Base-by-base conservation (phyloP, 2,329 filamentous ascomycete species). In the Cyclaneusma minus region DNA sequence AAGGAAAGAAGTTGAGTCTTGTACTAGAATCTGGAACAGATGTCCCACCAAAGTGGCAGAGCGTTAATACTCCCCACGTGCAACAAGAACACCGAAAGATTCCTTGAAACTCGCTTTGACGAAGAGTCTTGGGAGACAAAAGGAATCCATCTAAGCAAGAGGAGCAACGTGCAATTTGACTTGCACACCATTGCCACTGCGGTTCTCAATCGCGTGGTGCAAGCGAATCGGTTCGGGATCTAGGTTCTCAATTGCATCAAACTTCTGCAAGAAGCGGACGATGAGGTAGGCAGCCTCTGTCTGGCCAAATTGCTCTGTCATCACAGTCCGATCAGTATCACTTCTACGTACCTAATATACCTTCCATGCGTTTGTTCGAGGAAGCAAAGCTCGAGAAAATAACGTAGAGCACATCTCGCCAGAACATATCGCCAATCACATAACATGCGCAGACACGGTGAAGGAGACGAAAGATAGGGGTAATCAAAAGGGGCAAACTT, bases 141-240 rank as follows among this genome's bases (percentile, higher is more conserved):
- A n/a, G n/a, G n/a, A n/a, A n/a, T 25, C 18, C 18, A 25, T 22
- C 14, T 29, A 20, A 14, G 29, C 21, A 11, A 28, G 18, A 19
- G 33, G 33, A 10, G 39, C 41, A 25, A 41, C 39, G 21, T 41
- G 41, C 10, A 43, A 20, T 11, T 39, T 32, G 13, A 43, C 38
- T 20, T 43, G 41, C 4, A 43, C 41, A 12, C 41, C 41, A 7
- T 40, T 42, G 13, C 39, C 41, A 2, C 38, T 42, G 25, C 35
- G 35, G 21, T 43, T 44, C 28, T 47, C 44, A 29, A 43, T 42
- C 8, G 41, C 41, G 21, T 43, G 41, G 25, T 43, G 41, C 15
- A 43, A 25, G 7, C 34, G 35, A 19, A 43, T 35, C 22, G 32
- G 31, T 16, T 39, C 39, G 22, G 38, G 30, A 19, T 43, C 41